These are phyloP conservation scores for Angomonas deanei DNA, from an alignment of 208 protist species.

Conservation along the genomic window DNA sequence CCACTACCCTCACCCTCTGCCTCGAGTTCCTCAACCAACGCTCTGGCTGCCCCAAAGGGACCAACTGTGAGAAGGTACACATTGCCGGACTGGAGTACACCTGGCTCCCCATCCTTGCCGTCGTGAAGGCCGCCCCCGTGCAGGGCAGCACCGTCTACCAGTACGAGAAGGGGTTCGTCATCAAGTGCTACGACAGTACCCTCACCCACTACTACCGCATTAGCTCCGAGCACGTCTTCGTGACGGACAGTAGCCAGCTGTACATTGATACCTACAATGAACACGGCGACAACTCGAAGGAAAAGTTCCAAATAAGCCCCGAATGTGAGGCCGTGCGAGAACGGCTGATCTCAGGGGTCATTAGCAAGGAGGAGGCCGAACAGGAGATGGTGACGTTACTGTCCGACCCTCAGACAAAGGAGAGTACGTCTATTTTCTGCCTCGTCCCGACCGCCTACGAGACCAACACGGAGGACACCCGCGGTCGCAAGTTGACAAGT, in stretches of 20 bases:
- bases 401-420: not conserved
- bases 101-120: slow-evolving; percentile 51
- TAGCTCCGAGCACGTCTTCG: slow-evolving; percentile 50
- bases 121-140: not conserved
- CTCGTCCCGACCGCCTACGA: not conserved
- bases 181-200: slow-evolving; percentile 66
- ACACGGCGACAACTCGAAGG: slow-evolving; percentile 81
- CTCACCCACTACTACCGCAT: slow-evolving; percentile 73
- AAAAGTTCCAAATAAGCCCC: slow-evolving; percentile 65
- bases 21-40: slow-evolving; percentile 38
- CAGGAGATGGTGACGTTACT: slow-evolving; percentile 6
- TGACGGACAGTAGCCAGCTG: slow-evolving; percentile 49
- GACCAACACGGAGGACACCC: not conserved
- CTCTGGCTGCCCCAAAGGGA: slow-evolving; percentile 42
- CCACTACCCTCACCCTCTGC: slow-evolving; percentile 40
- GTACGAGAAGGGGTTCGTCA: slow-evolving; percentile 52
- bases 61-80: slow-evolving; percentile 72
- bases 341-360: not conserved
- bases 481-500: slow-evolving; percentile 13
- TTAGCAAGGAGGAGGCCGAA: slow-evolving; percentile 17
- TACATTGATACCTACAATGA: slow-evolving; percentile 83
- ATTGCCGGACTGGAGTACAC: slow-evolving; percentile 63
- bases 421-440: not conserved
- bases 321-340: not conserved
- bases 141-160: slow-evolving; percentile 15